Conservation (phyloP, 2,329 filamentous ascomycete genomes). For the Aspergillus fructus region DNA sequence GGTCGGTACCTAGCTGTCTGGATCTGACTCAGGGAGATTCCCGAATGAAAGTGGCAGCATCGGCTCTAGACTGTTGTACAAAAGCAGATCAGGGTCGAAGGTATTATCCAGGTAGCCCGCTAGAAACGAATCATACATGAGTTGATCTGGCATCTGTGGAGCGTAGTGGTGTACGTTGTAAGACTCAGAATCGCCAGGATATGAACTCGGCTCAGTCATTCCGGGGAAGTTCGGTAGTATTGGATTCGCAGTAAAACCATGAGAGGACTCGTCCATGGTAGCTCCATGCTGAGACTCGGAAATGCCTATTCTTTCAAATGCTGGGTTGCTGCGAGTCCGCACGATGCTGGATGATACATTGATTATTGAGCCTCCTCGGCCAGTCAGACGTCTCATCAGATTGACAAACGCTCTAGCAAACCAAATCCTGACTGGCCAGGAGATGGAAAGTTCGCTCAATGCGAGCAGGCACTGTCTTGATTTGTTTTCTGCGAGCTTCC, state of each 20-base stretch:
- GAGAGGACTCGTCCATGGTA: neutral
- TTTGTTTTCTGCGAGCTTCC: slow-evolving; percentile 25
- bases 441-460: slow-evolving; percentile 22
- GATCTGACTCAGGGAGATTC: neutral
- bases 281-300: no score
- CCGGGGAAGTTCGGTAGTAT: neutral
- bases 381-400: slow-evolving; percentile 17
- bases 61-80: slow-evolving; percentile 7
- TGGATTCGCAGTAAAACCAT: neutral
- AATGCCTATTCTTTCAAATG: no score
- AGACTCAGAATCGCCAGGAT: neutral
- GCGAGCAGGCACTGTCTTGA: slow-evolving; percentile 26
- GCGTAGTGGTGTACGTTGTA: neutral
- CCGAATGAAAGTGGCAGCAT: neutral
- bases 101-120: slow-evolving; percentile 16
- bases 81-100: slow-evolving; percentile 12
- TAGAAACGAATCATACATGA: slow-evolving; percentile 14
- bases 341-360: neutral
- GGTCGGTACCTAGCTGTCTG: neutral
- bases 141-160: slow-evolving; percentile 3
- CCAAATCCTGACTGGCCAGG: slow-evolving; percentile 28
- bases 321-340: no score
- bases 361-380: neutral
- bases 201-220: neutral
- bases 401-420: slow-evolving; percentile 20